Conservation (phyloP, 108 stramenopile species). For the Pelagomonas calceolata region DNA sequence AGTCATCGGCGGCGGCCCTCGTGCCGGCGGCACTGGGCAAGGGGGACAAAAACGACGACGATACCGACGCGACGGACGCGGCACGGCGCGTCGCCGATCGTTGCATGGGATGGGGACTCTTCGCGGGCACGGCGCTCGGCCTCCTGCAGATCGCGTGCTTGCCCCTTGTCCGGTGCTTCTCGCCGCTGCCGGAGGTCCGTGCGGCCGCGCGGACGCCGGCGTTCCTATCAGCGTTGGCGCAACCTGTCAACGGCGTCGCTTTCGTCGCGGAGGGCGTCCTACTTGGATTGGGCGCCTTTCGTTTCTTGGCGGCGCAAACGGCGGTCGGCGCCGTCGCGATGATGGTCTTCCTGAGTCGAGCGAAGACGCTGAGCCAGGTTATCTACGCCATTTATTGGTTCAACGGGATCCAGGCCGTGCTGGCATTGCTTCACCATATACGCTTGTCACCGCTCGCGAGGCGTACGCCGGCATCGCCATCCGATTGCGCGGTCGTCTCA, state of each 20-base stretch:
- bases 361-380: neutral
- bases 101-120: conserved; percentile 49
- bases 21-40: conserved; percentile 46
- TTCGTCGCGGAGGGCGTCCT: conserved; percentile 67
- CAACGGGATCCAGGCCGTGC: neutral
- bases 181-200: conserved; percentile 55
- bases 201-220: conserved; percentile 55
- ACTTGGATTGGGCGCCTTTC: conserved; percentile 51
- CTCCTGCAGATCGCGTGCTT: conserved; percentile 33
- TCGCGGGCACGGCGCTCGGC: conserved; percentile 48
- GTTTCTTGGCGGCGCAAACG: conserved; percentile 49
- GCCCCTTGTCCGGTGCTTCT: conserved; percentile 55
- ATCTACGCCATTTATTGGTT: neutral
- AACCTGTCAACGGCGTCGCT: conserved; percentile 56
- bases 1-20: conserved; percentile 53
- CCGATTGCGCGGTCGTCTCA: too few relatives aligned
- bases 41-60: conserved; percentile 31
- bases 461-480: too few relatives aligned
- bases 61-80: conserved; percentile 38
- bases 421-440: neutral
- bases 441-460: neutral
- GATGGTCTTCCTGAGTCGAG: conserved; percentile 16
- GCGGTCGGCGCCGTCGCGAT: conserved; percentile 39
- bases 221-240: conserved; percentile 49
- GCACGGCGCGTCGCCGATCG: conserved; percentile 42